These are phyloP conservation scores for Myriosclerotinia duriaeana DNA, from an alignment of 2,329 filamentous ascomycete species.

Conservation along the genomic window DNA sequence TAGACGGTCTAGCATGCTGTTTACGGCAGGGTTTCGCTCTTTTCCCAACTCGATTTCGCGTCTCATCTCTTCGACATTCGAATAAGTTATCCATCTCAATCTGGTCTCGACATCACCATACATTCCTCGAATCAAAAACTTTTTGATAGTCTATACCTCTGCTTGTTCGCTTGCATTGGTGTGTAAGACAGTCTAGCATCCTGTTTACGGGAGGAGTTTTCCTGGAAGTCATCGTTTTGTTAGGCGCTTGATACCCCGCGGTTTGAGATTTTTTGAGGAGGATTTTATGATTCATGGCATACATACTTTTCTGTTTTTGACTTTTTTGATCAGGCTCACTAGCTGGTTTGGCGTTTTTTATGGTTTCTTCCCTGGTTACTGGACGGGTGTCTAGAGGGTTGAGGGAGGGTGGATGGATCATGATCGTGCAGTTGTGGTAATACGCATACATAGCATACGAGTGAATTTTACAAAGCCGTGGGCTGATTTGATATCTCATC, in stretches of 20 bases:
- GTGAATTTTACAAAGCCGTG: constrained; percentile 14
- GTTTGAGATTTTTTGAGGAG: constrained; percentile 9
- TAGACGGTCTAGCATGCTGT: constrained; percentile 43
- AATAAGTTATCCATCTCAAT: constrained; percentile 27
- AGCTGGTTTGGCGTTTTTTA: constrained; percentile 15
- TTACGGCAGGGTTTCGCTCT: constrained; percentile 42
- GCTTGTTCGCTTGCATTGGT: constrained; percentile 6
- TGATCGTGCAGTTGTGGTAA: constrained; percentile 12
- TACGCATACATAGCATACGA: constrained; percentile 19
- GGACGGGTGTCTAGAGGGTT: constrained; percentile 19
- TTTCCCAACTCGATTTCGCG: constrained; percentile 25
- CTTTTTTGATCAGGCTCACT: constrained; percentile 6
- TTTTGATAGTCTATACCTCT: constrained; percentile 40
- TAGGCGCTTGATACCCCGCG: constrained; percentile 9
- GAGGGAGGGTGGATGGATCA: constrained; percentile 10
- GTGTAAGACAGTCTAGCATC: constrained; percentile 41
- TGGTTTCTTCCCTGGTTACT: constrained; percentile 18
- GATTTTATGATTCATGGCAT: constrained; percentile 15
- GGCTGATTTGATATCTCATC: neutral
- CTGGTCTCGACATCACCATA: constrained; percentile 29
- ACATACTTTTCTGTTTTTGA: neutral
- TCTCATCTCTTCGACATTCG: constrained; percentile 28
- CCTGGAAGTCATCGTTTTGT: constrained; percentile 26
- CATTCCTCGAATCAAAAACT: constrained; percentile 32
- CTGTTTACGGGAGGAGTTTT: constrained; percentile 42